Percentiles rank a stretch among this genome's conserved stretches.
Evolutionary conservation across 164 flowering plant species (phyloP).

Genomic region (Kingdonia uniflora): DNA sequence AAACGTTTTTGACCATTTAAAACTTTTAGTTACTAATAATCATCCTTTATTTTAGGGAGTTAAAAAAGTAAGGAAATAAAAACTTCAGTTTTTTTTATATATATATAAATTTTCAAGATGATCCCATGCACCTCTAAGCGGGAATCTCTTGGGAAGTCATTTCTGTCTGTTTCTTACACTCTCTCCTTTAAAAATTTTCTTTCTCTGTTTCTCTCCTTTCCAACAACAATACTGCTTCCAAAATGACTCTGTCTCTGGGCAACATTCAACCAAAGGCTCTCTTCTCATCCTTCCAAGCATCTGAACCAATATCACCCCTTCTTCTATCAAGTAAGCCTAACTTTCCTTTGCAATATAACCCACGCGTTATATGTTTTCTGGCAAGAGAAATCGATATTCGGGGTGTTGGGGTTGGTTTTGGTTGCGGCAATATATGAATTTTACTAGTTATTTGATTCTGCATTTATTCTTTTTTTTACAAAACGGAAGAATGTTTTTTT

Average conservation of each 20-base stretch:
- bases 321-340: neutral
- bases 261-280: neutral
- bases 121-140: slow-evolving; percentile 3
- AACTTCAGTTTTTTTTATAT: too few species aligned
- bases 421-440: too few species aligned
- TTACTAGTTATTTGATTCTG: too few species aligned
- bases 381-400: too few species aligned
- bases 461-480: too few species aligned
- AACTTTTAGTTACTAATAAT: too few species aligned
- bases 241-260: neutral
- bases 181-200: slow-evolving; percentile 3
- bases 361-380: too few species aligned
- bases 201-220: neutral
- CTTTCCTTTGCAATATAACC: neutral
- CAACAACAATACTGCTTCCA: neutral
- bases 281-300: neutral
- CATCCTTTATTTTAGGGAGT: too few species aligned
- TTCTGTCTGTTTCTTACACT: slow-evolving; percentile 5
- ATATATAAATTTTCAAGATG: neutral
- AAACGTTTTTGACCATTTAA: too few species aligned
- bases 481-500: too few species aligned
- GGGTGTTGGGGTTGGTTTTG: too few species aligned
- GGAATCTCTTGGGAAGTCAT: slow-evolving; percentile 5
- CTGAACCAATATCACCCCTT: neutral
- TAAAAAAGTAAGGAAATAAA: too few species aligned